Conservation (phyloP, 805 yeast species). For the Metschnikowia corniflorae region DNA sequence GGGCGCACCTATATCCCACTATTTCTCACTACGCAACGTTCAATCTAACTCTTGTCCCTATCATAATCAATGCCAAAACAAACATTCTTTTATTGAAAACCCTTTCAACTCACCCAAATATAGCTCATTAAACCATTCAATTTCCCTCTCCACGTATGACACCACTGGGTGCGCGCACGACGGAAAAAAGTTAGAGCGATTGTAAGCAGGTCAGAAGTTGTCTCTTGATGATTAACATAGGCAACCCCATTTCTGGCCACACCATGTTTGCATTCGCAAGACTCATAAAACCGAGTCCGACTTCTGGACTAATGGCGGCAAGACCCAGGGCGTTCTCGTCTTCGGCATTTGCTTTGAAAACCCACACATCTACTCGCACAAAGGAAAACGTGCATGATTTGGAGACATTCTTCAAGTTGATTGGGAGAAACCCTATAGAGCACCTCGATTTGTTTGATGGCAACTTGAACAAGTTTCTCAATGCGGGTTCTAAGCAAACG, state of each 20-base stretch:
- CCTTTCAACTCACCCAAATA: no score
- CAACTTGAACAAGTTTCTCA: slow-evolving; percentile 58
- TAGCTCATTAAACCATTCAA: no score
- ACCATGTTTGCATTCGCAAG: slow-evolving; percentile 14
- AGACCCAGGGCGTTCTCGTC: slow-evolving; percentile 12
- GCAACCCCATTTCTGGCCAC: not conserved
- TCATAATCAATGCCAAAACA: no score
- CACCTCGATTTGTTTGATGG: slow-evolving; percentile 62
- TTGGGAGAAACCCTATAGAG: slow-evolving; percentile 74
- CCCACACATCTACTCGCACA: slow-evolving; percentile 53
- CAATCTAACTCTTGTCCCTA: no score
- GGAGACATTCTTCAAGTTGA: slow-evolving; percentile 63
- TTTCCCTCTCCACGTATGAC: no score
- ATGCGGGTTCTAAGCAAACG: slow-evolving; percentile 50
- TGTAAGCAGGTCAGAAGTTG: no score
- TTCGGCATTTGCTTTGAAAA: slow-evolving; percentile 16
- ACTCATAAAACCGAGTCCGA: slow-evolving; percentile 10
- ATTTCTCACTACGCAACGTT: no score
- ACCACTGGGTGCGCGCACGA: slow-evolving; percentile 10
- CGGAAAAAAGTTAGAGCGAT: slow-evolving; percentile 10
- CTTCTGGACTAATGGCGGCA: slow-evolving; percentile 4
- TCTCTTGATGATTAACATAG: no score
- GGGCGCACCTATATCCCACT: no score
- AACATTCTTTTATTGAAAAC: no score
- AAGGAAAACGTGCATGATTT: slow-evolving; percentile 56